Base-by-base conservation (phyloP, 495 filamentous ascomycete species). In the Aspergillus asperescens region DNA sequence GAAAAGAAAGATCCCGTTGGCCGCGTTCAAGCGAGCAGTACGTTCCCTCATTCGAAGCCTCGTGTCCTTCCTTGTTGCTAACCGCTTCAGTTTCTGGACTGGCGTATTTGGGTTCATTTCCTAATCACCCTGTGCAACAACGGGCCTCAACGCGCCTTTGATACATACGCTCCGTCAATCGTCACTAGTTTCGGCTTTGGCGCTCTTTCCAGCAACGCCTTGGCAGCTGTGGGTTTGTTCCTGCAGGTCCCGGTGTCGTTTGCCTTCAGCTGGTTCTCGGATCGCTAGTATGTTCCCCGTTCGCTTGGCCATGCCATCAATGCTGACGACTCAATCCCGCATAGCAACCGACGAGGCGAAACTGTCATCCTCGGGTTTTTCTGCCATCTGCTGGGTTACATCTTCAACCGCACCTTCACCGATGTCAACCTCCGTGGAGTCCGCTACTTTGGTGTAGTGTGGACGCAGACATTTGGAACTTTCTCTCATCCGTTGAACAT, bases 91-190 rank as follows among this genome's bases (percentile, higher is more conserved):
- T 55, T 48, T 25, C n/a, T 20, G 44, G 23, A 55, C 44, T 55
- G 52, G 52, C 52, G 52, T n/a, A 48, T 55, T 44, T 55, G 52
- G 52, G 10, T 55, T 15, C 52, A 55, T 16, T 55, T 55, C 44
- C 19, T 55, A 12, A 55, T 55, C 28, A 55, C 44, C 10, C 44
- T 55, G 12, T 24, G 23, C 12, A 55, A 55, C 34, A 55, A 55
- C 18, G 52, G 52, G 13, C 52, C 52, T 4, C 52, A 55, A 23
- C 52, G 52, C 18, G 52, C 52, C 8, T 55, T 55, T 27, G 52
- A 55, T 44, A 55, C 52, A 0, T 55, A 55, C 20, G 52, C 52
- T 12, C 52, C 52, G 9, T 55, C 52, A 5, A 55, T 55, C 4
- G 37, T 55, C 44, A 48, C 52, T 15, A 55, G 52, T 13, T 55